Base-by-base conservation (phyloP, 1,139 yeast genomes). In the Kluyveromyces sp. region DNA sequence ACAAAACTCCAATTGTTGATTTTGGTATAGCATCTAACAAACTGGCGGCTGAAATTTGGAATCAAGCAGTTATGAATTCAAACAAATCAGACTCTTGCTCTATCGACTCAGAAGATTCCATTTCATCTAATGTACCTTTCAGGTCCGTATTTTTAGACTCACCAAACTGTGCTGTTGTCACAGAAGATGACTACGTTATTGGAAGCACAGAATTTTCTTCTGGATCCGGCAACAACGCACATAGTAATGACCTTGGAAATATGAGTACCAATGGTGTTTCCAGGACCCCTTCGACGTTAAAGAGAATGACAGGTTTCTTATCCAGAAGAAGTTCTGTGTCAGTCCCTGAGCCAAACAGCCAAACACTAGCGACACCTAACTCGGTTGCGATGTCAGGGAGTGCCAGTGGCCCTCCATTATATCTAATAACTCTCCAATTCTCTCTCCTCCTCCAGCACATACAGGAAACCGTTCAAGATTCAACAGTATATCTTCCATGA, bases 1-100 rank as follows among this genome's bases (percentile, higher is more conserved):
- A 75, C 56, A 60, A 75, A 34, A 70, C 78, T 1, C 50, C 50
- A 10, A 45, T 41, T n/a, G 45, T 48, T 15, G 59, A 59, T 29
- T 71, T 71, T 32, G 71, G 50, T 7, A 36, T 45, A 30, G 45
- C 37, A 10, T 48, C 50, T 8, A 48, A 45, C 28, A 44, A 39
- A 25, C 27, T 40, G 4, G 50, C 50, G 1, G 48, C 48, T 1
- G 30, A 36, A 15, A 43, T 41, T 7, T 48, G 48, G 48, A 48
- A 45, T 31, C 45, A 42, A 10, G 38, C 45, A 5, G 39, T 45
- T 25, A 42, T 26, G 26, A 34, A n/a, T 27, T 37, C 45, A 15
- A 32, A 30, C 29, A 36, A 42, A 25, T 40, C 46, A 3, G 48
- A 45, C 26, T 28, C 37, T 3, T 41, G 44, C 10, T 48, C 50